Evolutionary conservation across 129 eudicot species (phyloP).

Genomic region (carrot (Daucus carota)): DNA sequence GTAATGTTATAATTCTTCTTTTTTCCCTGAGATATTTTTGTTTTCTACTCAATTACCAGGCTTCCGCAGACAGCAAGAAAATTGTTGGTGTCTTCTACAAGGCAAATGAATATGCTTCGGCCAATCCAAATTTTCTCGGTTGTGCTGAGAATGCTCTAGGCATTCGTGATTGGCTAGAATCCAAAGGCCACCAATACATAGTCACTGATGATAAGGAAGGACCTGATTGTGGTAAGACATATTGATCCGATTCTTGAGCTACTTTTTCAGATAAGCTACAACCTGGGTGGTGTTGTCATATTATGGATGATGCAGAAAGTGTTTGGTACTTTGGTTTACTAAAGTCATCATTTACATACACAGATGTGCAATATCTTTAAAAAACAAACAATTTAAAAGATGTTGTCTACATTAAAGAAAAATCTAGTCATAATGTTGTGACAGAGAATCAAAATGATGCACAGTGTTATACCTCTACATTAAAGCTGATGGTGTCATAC

Average conservation of each 20-base stretch:
- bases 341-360: not conserved
- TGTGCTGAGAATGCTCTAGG: constrained; percentile 90
- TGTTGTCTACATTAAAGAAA: not conserved
- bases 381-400: not conserved
- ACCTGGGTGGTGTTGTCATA: too few species aligned
- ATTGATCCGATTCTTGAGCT: not conserved
- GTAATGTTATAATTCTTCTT: not conserved
- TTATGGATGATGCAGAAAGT: not conserved
- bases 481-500: not conserved
- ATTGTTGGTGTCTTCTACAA: constrained; percentile 98
- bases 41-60: constrained; percentile 27
- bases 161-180: constrained; percentile 87
- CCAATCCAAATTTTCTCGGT: constrained; percentile 89
- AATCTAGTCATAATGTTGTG: not conserved
- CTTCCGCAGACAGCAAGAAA: constrained; percentile 75
- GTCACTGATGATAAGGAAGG: constrained; percentile 98
- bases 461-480: not conserved
- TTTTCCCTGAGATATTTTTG: not conserved
- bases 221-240: constrained; percentile 64
- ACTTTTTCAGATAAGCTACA: not conserved
- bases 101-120: constrained; percentile 81
- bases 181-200: constrained; percentile 85
- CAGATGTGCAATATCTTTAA: not conserved
- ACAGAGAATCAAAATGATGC: not conserved
- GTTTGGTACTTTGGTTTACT: not conserved